Evolutionary conservation across 2,329 filamentous ascomycete species (phyloP).

Genomic region (Scytalidium sp.): DNA sequence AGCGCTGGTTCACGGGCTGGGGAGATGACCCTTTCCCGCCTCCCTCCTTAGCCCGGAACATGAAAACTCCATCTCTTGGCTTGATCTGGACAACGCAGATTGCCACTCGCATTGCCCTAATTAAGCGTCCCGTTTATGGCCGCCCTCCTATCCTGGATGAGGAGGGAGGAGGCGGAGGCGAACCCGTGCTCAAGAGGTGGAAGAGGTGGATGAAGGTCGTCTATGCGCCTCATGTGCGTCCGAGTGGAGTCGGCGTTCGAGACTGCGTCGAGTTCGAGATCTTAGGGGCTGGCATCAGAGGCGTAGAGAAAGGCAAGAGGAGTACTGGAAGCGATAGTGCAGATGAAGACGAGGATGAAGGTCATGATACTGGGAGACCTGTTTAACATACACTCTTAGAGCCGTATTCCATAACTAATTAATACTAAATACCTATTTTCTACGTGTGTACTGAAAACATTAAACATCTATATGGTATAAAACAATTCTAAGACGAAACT

Average conservation of each 20-base stretch:
- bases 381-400: neutral
- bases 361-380: slow-evolving; percentile 1
- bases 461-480: no score
- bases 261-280: slow-evolving; percentile 73
- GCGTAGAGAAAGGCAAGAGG: slow-evolving; percentile 8
- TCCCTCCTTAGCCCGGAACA: slow-evolving; percentile 33
- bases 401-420: no score
- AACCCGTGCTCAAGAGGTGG: slow-evolving; percentile 55
- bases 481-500: no score
- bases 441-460: no score
- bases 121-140: slow-evolving; percentile 61
- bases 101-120: slow-evolving; percentile 74
- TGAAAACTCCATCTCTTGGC: slow-evolving; percentile 85
- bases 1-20: slow-evolving; percentile 95
- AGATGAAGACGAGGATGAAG: slow-evolving; percentile 7
- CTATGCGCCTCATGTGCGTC: slow-evolving; percentile 74
- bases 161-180: slow-evolving; percentile 39
- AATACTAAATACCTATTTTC: no score
- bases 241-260: slow-evolving; percentile 44
- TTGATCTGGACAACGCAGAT: slow-evolving; percentile 88
- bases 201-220: slow-evolving; percentile 82
- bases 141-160: slow-evolving; percentile 26
- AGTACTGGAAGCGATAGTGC: no score
- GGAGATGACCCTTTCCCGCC: slow-evolving; percentile 59
- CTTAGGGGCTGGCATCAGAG: slow-evolving; percentile 58